A percentile compares a stretch with the other conserved stretches of the same genome.
These are phyloP conservation scores for Zizania latifolia DNA, from an alignment of 176 grass and related monocot species.

Conservation along the genomic window DNA sequence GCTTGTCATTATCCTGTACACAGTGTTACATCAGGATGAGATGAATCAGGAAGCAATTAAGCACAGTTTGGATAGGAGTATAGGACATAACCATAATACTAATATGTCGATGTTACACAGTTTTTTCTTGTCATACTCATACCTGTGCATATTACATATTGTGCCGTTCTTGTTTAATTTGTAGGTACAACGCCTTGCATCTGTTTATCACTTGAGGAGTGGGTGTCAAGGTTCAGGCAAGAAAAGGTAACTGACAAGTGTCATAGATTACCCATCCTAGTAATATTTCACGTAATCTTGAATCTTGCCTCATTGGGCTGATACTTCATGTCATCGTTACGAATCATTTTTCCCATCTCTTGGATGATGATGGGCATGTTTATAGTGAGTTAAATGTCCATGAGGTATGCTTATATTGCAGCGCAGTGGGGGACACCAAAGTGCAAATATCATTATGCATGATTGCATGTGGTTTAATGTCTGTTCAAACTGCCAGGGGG, in stretches of 20 bases:
- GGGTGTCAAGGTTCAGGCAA: slow-evolving; percentile 82
- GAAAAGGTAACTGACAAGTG: slow-evolving; percentile 53
- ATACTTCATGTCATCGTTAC: neutral
- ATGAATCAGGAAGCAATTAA: too few relatives aligned
- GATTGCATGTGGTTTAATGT: neutral
- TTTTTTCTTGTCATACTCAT: neutral
- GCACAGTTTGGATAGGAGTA: neutral
- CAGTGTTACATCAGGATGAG: too few relatives aligned
- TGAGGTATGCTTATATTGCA: neutral
- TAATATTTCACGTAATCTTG: neutral
- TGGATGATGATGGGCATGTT: neutral
- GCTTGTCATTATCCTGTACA: too few relatives aligned
- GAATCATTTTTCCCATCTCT: neutral
- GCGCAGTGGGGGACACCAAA: neutral
- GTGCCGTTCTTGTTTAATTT: slow-evolving; percentile 15
- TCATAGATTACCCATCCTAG: neutral
- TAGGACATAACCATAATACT: neutral
- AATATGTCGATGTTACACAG: neutral
- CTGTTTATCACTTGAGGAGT: slow-evolving; percentile 77
- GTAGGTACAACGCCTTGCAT: slow-evolving; percentile 80
- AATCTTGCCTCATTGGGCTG: neutral
- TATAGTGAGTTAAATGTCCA: neutral
- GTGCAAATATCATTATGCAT: slow-evolving; percentile 6
- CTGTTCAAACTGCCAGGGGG: neutral
- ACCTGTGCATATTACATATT: too few relatives aligned